Percentiles rank a stretch among this genome's conserved stretches.
These are phyloP conservation scores for Dacryopinax primogenitus DNA, from an alignment of 768 basidiomycete species.

Conservation along the genomic window DNA sequence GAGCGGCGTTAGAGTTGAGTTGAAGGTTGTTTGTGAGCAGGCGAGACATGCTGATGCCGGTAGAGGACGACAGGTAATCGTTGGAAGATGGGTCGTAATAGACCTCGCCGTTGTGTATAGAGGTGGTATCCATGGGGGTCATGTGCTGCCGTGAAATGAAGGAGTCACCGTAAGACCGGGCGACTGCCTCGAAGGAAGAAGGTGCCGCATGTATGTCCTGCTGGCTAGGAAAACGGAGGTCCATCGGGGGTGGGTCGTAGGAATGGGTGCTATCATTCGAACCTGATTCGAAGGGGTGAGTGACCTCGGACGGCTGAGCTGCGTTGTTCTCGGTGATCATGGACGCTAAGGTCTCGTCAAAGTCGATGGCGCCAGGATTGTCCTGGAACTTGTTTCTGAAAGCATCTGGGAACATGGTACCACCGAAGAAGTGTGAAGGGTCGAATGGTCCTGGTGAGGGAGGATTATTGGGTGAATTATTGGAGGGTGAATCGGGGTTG, in stretches of 20 bases:
- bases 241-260: constrained; percentile 29
- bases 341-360: constrained; percentile 14
- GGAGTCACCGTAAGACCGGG: constrained; percentile 19
- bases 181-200: constrained; percentile 30
- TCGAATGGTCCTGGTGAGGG: neutral
- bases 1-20: constrained; percentile 20
- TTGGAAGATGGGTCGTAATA: constrained; percentile 16
- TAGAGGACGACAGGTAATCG: constrained; percentile 23
- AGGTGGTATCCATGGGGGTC: constrained; percentile 11
- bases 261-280: constrained; percentile 30
- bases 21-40: constrained; percentile 31
- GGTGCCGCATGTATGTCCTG: constrained; percentile 4
- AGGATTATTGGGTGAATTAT: neutral
- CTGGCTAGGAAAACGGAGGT: constrained; percentile 16
- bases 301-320: constrained; percentile 45
- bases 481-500: constrained; percentile 4
- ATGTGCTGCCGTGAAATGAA: neutral
- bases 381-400: constrained; percentile 39
- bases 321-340: constrained; percentile 31
- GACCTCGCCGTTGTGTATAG: constrained; percentile 13
- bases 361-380: constrained; percentile 15
- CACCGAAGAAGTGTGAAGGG: constrained; percentile 3
- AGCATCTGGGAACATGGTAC: constrained; percentile 38
- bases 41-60: neutral
- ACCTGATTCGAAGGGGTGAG: constrained; percentile 22